Evolutionary conservation across 495 filamentous ascomycete genomes (phyloP).

Genomic region (Physcia stellaris): DNA sequence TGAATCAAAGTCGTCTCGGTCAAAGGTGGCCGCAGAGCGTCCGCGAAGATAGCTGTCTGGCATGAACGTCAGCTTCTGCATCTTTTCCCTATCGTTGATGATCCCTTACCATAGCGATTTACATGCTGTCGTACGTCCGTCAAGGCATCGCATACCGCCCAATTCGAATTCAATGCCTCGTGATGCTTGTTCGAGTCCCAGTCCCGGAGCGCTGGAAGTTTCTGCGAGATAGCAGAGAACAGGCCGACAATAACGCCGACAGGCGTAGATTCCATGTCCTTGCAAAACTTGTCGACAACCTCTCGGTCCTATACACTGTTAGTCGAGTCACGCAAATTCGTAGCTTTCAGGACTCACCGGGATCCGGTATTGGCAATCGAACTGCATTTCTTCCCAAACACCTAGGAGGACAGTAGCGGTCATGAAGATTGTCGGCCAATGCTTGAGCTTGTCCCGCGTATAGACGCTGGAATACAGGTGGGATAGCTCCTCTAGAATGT

Average conservation of each 20-base stretch:
- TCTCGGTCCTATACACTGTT: conserved; percentile 39
- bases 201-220: conserved; percentile 75
- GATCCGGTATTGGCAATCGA: conserved; percentile 85
- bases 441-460: conserved; percentile 84
- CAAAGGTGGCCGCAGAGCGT: conserved; percentile 55
- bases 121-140: conserved; percentile 84
- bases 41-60: conserved; percentile 45
- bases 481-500: conserved; percentile 84
- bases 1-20: conserved; percentile 81
- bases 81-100: not conserved
- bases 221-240: conserved; percentile 91
- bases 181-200: conserved; percentile 87
- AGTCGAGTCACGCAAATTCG: not conserved
- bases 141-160: conserved; percentile 83
- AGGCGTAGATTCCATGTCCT: conserved; percentile 84
- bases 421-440: conserved; percentile 97
- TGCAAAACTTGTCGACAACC: conserved; percentile 81
- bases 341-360: conserved; percentile 32
- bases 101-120: conserved; percentile 65
- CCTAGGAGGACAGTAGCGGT: conserved; percentile 77
- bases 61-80: conserved; percentile 16
- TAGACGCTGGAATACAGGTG: conserved; percentile 84
- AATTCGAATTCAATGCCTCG: conserved; percentile 72
- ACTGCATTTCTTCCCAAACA: conserved; percentile 96
- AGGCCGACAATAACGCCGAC: conserved; percentile 89